A percentile compares a stretch with the other conserved stretches of the same genome.
Conservation (phyloP, 768 basidiomycete species). For the Boletus tomentosulus region DNA sequence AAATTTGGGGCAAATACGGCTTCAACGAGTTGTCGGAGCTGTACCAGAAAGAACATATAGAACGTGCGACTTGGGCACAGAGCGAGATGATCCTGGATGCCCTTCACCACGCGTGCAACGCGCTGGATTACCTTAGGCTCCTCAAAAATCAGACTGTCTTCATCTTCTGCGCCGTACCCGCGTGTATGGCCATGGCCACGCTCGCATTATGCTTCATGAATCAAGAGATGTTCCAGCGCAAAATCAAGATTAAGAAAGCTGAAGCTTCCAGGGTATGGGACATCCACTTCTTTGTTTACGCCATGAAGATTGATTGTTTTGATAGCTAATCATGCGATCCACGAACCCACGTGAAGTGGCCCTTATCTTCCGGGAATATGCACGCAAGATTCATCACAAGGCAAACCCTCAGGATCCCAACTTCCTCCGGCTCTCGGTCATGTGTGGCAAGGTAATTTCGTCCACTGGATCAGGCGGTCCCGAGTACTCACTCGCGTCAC, state of each 20-base stretch:
- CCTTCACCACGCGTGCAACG: conserved; percentile 75
- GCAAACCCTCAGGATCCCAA: conserved; percentile 79
- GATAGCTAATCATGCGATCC: conserved; percentile 84
- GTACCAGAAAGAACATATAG: conserved; percentile 49
- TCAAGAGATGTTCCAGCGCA: conserved; percentile 73
- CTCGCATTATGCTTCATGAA: conserved; percentile 94
- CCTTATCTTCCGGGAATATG: conserved; percentile 79
- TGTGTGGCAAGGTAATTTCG: conserved; percentile 69
- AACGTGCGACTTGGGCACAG: conserved; percentile 75
- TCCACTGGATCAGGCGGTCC: neutral
- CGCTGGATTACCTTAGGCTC: conserved; percentile 87
- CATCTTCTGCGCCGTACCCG: conserved; percentile 94
- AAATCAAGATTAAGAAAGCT: conserved; percentile 94
- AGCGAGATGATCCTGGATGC: conserved; percentile 90
- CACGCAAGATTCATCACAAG: conserved; percentile 78
- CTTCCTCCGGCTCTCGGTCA: conserved; percentile 76
- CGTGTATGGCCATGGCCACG: conserved; percentile 94
- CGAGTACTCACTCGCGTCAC: conserved; percentile 6
- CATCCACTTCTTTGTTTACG: neutral
- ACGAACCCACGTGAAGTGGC: conserved; percentile 92
- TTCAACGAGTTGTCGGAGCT: conserved; percentile 72
- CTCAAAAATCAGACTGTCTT: conserved; percentile 91
- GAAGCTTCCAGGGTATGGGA: conserved; percentile 71
- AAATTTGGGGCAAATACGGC: conserved; percentile 82
- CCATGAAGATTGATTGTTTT: neutral